phyloP scores from a whole-genome alignment of 208 protist species.

The Porcisia deanei region DNA sequence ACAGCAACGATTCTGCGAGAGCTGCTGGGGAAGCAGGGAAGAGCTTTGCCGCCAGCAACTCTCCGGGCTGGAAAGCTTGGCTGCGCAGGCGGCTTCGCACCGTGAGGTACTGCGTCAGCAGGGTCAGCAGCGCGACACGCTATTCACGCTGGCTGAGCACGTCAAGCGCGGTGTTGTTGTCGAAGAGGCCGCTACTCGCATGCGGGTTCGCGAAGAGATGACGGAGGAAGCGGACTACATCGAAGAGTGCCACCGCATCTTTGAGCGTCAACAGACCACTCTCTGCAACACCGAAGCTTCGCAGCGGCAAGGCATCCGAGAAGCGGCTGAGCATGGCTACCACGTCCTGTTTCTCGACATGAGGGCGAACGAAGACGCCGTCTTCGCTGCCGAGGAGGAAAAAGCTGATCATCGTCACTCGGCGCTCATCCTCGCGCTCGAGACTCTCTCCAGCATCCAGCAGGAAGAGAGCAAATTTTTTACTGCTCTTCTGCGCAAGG shows the following conservation, averaged over 20 bases:
- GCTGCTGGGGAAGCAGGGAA: constrained; percentile 8
- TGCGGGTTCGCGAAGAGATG: constrained; percentile 26
- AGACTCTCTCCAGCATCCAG: constrained; percentile 34
- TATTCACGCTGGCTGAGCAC: constrained; percentile 34
- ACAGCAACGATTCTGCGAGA: constrained; percentile 29
- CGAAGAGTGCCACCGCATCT: constrained; percentile 23
- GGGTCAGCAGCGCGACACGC: constrained; percentile 9
- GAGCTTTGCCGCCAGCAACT: constrained; percentile 6
- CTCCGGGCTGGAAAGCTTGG: constrained; percentile 14
- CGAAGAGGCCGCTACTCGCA: constrained; percentile 37
- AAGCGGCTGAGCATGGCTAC: constrained; percentile 33
- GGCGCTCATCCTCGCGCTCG: constrained; percentile 33
- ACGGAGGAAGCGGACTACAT: constrained; percentile 30
- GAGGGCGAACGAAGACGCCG: constrained; percentile 27
- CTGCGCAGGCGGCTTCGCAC: constrained; percentile 11
- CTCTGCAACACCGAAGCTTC: constrained; percentile 5
- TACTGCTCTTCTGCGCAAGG: constrained; percentile 20
- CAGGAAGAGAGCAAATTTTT: constrained; percentile 42
- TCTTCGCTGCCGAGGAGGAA: constrained; percentile 3
- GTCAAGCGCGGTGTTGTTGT: constrained; percentile 32
- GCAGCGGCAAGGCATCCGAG: constrained; percentile 24
- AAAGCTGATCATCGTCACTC: constrained; percentile 12
- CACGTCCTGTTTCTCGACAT: constrained; percentile 37
- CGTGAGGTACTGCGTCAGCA: constrained; percentile 13
- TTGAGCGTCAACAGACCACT: constrained; percentile 17